A percentile compares a stretch with the other conserved stretches of the same genome.
Evolutionary conservation across 768 basidiomycete genomes (phyloP).

Genomic region (Rickenella mellea): DNA sequence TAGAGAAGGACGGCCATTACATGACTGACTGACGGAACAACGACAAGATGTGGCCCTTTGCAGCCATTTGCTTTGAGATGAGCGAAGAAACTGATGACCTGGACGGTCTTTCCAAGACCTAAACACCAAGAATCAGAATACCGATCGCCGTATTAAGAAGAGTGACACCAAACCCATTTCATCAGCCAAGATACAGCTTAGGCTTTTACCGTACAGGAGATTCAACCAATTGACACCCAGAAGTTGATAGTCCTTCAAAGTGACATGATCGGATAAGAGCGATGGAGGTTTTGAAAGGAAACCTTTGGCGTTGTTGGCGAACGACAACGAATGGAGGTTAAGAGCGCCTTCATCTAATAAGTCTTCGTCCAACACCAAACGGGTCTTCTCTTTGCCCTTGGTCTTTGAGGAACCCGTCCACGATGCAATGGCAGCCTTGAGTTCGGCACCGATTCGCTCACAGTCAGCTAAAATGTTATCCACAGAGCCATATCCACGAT

Average conservation of each 20-base stretch:
- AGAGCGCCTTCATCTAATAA: constrained; percentile 51
- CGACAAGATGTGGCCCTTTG: constrained; percentile 82
- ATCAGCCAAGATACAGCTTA: constrained; percentile 95
- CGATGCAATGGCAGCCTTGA: constrained; percentile 65
- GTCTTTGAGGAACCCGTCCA: constrained; percentile 51
- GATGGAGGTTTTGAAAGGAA: constrained; percentile 74
- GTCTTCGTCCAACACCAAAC: constrained; percentile 19
- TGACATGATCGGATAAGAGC: constrained; percentile 52
- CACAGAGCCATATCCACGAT: constrained; percentile 78
- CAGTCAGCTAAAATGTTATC: constrained; percentile 85
- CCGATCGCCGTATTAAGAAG: constrained; percentile 1
- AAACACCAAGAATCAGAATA: background rate
- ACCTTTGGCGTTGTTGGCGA: constrained; percentile 37
- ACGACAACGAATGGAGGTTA: constrained; percentile 38
- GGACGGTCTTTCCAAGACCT: constrained; percentile 98
- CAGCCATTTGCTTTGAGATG: constrained; percentile 72
- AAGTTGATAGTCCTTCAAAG: constrained; percentile 93
- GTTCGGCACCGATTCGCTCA: constrained; percentile 70
- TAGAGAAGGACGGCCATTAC: background rate
- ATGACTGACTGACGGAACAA: constrained; percentile 73
- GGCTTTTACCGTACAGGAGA: constrained; percentile 66
- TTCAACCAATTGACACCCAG: constrained; percentile 98
- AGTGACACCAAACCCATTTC: constrained; percentile 79
- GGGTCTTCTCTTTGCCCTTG: constrained; percentile 26
- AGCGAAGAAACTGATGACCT: constrained; percentile 96